Conservation (phyloP, 306 rosid species). For the Geum urbanum region DNA sequence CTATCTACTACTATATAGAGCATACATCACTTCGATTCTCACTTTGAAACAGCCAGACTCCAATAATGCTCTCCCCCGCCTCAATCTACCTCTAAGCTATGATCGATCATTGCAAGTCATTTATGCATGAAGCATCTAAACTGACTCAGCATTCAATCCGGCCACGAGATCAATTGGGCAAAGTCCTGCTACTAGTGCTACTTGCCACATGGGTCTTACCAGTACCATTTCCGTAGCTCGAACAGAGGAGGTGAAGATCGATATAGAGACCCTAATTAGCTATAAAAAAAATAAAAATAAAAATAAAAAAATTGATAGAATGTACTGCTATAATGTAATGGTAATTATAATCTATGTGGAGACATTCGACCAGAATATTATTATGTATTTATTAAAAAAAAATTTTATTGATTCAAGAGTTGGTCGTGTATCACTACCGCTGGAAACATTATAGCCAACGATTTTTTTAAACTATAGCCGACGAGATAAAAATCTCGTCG, state of each 20-base stretch:
- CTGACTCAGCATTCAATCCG: constrained; percentile 25
- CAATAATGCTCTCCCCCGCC: constrained; percentile 11
- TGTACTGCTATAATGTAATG: background rate
- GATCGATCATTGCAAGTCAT: constrained; percentile 4
- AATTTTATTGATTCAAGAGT: no score
- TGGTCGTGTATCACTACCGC: no score
- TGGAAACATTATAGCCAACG: no score
- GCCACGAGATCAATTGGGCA: constrained; percentile 3
- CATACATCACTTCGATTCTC: background rate
- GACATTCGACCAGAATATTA: background rate
- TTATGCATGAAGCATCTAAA: constrained; percentile 23
- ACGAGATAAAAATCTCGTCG: no score
- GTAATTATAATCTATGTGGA: background rate
- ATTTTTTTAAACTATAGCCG: no score
- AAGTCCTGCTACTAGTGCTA: constrained; percentile 11
- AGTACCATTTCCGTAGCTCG: constrained; percentile 7
- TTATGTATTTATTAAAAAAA: no score
- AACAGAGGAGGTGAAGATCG: background rate
- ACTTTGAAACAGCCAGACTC: constrained; percentile 11
- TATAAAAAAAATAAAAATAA: background rate
- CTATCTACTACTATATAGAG: background rate
- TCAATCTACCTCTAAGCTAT: no score
- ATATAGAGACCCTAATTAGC: background rate
- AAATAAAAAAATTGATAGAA: no score
- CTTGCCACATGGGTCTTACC: constrained; percentile 16